Percentiles rank a stretch among this genome's conserved stretches.
Conservation (phyloP, 1,284 basidiomycete genomes). For the Phellopilus nigrolimitatus region DNA sequence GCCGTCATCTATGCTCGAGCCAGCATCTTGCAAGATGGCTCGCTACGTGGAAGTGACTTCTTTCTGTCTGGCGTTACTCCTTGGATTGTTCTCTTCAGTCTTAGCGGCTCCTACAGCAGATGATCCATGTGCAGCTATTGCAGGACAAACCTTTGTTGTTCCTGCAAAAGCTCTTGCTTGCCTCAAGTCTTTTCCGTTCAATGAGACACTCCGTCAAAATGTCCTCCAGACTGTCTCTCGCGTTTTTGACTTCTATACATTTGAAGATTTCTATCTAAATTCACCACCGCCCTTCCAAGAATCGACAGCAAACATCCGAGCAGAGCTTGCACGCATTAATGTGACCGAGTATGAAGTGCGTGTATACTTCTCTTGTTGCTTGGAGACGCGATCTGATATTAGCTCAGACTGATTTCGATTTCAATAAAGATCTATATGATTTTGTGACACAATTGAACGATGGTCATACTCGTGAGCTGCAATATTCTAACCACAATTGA, state of each 20-base stretch:
- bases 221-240: conserved; percentile 47
- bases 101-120: conserved; percentile 9
- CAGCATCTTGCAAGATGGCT: not conserved
- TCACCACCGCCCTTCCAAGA: conserved; percentile 60
- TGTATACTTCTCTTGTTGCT: not conserved
- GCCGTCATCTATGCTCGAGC: not conserved
- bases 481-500: not conserved
- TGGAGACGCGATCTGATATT: not conserved
- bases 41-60: not conserved
- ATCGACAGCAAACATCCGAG: conserved; percentile 51
- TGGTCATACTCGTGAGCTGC: conserved; percentile 52
- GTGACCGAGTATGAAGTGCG: conserved; percentile 37
- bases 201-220: conserved; percentile 58
- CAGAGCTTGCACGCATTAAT: conserved; percentile 43
- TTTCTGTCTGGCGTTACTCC: not conserved
- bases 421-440: conserved; percentile 53
- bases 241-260: conserved; percentile 62
- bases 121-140: conserved; percentile 19
- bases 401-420: conserved; percentile 54
- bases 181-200: conserved; percentile 46
- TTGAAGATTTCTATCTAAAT: conserved; percentile 56
- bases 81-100: not conserved
- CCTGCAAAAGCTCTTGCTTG: conserved; percentile 20
- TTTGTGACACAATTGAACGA: conserved; percentile 57
- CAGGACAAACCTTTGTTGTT: conserved; percentile 16